Evolutionary conservation across 2,329 filamentous ascomycete species (phyloP).

Genomic region (Epichloe scottii): DNA sequence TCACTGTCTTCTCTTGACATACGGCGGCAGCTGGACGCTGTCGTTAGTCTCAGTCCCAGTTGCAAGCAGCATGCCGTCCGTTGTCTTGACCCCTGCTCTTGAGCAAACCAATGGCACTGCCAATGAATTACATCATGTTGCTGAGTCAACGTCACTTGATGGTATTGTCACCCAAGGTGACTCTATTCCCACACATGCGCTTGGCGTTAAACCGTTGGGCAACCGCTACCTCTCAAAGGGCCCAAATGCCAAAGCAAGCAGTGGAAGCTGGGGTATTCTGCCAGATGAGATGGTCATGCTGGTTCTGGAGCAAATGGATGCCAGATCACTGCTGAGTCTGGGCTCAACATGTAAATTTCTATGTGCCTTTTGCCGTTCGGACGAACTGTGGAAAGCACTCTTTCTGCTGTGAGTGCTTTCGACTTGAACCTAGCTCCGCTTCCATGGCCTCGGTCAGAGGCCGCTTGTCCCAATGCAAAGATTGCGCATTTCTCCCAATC

Average conservation of each 20-base stretch:
- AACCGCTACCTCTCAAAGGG: conserved; percentile 61
- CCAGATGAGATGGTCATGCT: conserved; percentile 72
- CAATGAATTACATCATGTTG: not conserved
- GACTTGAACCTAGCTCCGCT: not conserved
- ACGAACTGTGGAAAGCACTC: conserved; percentile 80
- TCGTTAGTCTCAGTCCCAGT: not conserved
- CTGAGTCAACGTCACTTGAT: not conserved
- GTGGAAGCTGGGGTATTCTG: conserved; percentile 53
- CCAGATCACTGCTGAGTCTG: conserved; percentile 46
- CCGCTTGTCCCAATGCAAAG: conserved; percentile 6
- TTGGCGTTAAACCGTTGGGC: conserved; percentile 75
- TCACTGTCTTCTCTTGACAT: not conserved
- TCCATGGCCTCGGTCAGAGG: not conserved
- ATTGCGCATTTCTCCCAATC: not conserved
- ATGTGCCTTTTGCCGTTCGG: conserved; percentile 70
- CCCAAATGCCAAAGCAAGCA: conserved; percentile 51
- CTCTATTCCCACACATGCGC: conserved; percentile 63
- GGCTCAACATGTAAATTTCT: conserved; percentile 74
- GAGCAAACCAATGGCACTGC: not conserved
- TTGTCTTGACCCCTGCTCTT: not conserved
- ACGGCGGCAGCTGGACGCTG: not conserved
- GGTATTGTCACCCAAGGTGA: conserved; percentile 9
- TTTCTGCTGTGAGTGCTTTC: conserved; percentile 63
- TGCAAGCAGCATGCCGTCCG: conserved; percentile 3
- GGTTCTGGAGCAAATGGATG: conserved; percentile 64